Base-by-base conservation (phyloP, 2,329 filamentous ascomycete species). In the Cadophora sp. region DNA sequence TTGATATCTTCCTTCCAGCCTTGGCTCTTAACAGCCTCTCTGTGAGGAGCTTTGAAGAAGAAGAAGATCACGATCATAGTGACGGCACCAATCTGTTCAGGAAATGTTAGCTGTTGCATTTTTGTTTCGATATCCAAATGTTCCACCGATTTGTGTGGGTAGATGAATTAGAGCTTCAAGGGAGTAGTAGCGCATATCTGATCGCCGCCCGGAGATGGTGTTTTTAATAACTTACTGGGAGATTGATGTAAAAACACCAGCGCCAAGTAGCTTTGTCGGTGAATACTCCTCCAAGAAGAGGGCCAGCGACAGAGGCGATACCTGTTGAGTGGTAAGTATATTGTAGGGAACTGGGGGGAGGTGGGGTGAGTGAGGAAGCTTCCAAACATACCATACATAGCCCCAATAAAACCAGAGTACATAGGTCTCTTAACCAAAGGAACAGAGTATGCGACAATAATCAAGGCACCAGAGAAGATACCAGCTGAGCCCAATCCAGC, bases 11-110 rank as follows among this genome's bases (percentile, higher is more conserved):
- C 61, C 67, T 70, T 62, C 79, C 76, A 64, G 76, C 77, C 59
- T 81, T 73, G 11, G 81, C 81, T 48, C 81, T 77, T 64, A 1
- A 73, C 67, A 4, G 67, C 56, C 59, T 68, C 50, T 78, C 76
- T 58, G 75, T 77, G 50, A 81, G 74, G 22, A 81, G 81, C 66
- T 41, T 82, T 78, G 11, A 86, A 77, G 56, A 80, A 62, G 8
- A 82, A 76, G 13, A 82, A 72, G n/a, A 80, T 71, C 27, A 82
- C 67, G 2, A 74, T 62, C 11, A 83, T 75, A 1, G 81, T 77
- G 39, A 81, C 73, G 53, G 77, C 79, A 45, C 79, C 75, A 47
- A 81, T 73, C 27, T 30, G 6, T 3, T 30, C 27, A 30, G 6
- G 6, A 30, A 4, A 30, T 30, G 27, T 30, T 30, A 30, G 27